Conservation (phyloP, 805 yeast species). For the Schwanniomyces vanrijiae region DNA sequence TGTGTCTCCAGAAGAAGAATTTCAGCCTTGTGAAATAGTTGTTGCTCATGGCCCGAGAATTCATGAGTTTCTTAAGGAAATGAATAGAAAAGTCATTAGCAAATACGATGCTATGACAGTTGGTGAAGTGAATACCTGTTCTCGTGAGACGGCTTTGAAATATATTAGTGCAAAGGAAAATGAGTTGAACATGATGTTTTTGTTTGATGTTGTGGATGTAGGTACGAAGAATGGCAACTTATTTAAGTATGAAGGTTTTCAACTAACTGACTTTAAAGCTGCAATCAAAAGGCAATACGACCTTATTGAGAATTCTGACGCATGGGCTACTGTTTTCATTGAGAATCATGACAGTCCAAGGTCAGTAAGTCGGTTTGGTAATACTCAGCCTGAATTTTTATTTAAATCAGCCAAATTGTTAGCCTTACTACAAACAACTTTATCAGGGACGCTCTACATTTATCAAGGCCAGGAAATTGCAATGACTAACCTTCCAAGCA, state of each 20-base stretch:
- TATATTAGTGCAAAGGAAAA: slow-evolving; percentile 42
- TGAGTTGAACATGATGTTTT: slow-evolving; percentile 39
- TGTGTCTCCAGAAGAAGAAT: slow-evolving; percentile 36
- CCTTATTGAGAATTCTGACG: slow-evolving; percentile 49
- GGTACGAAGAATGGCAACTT: slow-evolving; percentile 37
- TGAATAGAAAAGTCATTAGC: slow-evolving; percentile 41
- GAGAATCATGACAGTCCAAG: slow-evolving; percentile 65
- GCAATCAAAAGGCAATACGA: slow-evolving; percentile 33
- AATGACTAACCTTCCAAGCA: slow-evolving; percentile 47
- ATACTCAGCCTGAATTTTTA: slow-evolving; percentile 34
- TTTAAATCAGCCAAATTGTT: slow-evolving; percentile 48
- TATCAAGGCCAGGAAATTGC: slow-evolving; percentile 67
- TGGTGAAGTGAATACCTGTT: slow-evolving; percentile 53
- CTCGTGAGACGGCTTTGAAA: slow-evolving; percentile 41
- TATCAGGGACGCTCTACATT: slow-evolving; percentile 55
- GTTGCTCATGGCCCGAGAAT: slow-evolving; percentile 53
- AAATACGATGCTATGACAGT: slow-evolving; percentile 56
- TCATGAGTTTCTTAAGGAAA: slow-evolving; percentile 57
- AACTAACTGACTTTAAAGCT: slow-evolving; percentile 41
- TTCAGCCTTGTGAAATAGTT: slow-evolving; percentile 36
- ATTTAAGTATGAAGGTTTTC: slow-evolving; percentile 33
- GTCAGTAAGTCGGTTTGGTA: slow-evolving; percentile 51
- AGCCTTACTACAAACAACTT: slow-evolving; percentile 44
- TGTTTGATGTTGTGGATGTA: slow-evolving; percentile 33
- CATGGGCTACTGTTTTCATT: slow-evolving; percentile 56